phyloP scores from a whole-genome alignment of 139 green algal genomes.

The Chlorella sp. region DNA sequence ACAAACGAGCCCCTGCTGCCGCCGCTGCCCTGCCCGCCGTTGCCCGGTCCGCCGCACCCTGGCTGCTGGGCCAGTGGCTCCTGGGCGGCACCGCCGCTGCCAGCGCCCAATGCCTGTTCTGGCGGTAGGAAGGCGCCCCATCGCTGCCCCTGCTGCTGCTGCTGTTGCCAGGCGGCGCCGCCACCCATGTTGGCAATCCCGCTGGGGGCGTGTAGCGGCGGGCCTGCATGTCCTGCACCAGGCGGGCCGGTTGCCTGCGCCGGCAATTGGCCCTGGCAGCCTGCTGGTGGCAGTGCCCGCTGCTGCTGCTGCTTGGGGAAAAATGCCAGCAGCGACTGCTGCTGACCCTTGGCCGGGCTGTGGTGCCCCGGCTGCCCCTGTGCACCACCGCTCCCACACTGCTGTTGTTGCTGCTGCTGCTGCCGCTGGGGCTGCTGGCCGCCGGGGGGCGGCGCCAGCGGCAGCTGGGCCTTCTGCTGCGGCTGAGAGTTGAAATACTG shows the following conservation, averaged over 20 bases:
- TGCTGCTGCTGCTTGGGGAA: conserved; percentile 10
- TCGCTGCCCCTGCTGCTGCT: background rate
- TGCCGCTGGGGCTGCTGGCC: background rate
- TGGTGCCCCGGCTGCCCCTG: too few relatives aligned
- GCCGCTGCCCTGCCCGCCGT: too few relatives aligned
- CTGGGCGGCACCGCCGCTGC: too few relatives aligned
- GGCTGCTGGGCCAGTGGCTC: too few relatives aligned
- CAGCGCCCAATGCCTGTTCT: too few relatives aligned
- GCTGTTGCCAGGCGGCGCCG: background rate
- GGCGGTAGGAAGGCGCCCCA: too few relatives aligned
- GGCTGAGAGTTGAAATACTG: background rate
- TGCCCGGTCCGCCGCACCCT: too few relatives aligned
- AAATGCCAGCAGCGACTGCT: background rate
- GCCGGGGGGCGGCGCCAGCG: background rate
- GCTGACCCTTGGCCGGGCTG: background rate
- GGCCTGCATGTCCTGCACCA: background rate
- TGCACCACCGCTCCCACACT: too few relatives aligned
- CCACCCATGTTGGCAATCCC: background rate
- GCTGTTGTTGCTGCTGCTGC: conserved; percentile 8
- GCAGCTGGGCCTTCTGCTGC: background rate
- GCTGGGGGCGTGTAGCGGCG: background rate
- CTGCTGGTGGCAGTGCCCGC: background rate
- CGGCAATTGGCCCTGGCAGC: background rate
- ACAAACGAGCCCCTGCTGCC: too few relatives aligned
- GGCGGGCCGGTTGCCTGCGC: background rate